These are phyloP conservation scores for Picochlorum sp. DNA, from an alignment of 139 green algal species.

Conservation along the genomic window DNA sequence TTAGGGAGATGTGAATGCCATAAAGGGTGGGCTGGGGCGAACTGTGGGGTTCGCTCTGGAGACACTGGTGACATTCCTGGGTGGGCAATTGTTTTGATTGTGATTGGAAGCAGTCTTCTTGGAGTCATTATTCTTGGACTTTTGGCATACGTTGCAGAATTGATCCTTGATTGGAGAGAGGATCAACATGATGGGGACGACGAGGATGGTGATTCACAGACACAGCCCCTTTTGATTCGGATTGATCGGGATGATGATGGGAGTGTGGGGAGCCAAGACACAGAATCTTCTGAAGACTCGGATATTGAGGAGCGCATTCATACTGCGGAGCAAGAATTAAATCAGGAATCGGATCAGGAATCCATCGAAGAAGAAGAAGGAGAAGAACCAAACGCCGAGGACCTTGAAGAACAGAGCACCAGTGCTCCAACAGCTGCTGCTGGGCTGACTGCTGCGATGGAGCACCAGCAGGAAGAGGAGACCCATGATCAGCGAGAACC, in stretches of 20 bases:
- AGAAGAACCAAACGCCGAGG: neutral
- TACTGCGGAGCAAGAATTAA: constrained; percentile 3
- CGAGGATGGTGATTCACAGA: constrained; percentile 21
- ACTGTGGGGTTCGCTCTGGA: constrained; percentile 31
- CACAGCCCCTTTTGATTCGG: constrained; percentile 33
- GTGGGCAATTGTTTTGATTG: constrained; percentile 48
- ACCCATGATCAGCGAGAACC: neutral
- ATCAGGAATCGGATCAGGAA: neutral
- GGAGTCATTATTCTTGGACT: constrained; percentile 25
- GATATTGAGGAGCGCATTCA: constrained; percentile 28
- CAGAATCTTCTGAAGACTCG: constrained; percentile 13
- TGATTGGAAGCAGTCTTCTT: constrained; percentile 28
- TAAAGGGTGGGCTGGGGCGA: constrained; percentile 39
- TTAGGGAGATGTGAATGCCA: constrained; percentile 56
- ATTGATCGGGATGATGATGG: constrained; percentile 36
- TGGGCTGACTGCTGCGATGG: too few relatives aligned
- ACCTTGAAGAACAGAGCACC: neutral
- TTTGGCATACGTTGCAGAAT: constrained; percentile 12
- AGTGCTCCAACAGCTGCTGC: too few relatives aligned
- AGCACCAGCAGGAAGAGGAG: neutral
- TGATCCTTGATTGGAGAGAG: constrained; percentile 11
- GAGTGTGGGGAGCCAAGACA: constrained; percentile 36
- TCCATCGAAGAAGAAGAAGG: neutral
- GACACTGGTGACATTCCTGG: constrained; percentile 14
- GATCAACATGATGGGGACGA: neutral